Conservation (phyloP, 2,329 filamentous ascomycete species). For the Torrubiellomyces zombiae region DNA sequence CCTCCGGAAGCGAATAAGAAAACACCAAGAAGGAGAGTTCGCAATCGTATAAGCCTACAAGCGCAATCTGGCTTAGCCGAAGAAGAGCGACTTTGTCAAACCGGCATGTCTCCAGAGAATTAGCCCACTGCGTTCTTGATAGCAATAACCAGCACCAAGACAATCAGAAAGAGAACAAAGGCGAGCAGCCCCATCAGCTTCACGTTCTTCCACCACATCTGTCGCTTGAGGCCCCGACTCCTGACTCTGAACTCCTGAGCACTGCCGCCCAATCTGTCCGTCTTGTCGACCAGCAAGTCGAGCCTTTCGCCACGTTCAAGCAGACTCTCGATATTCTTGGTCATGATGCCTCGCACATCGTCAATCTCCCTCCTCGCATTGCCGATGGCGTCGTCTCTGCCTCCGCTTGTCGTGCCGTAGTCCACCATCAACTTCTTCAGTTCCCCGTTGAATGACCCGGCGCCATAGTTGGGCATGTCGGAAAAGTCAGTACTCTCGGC, state of each 20-base stretch:
- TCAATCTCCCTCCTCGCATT: conserved; percentile 85
- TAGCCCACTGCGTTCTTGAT: conserved; percentile 30
- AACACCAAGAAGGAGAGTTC: no score
- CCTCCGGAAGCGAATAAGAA: no score
- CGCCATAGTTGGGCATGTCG: conserved; percentile 74
- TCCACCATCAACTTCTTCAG: conserved; percentile 66
- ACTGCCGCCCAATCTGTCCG: conserved; percentile 73
- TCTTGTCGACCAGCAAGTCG: conserved; percentile 90
- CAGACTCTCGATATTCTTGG: conserved; percentile 80
- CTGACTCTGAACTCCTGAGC: conserved; percentile 82
- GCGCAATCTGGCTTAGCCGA: no score
- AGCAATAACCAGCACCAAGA: conserved; percentile 37
- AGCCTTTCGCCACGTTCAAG: conserved; percentile 85
- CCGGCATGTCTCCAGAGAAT: no score
- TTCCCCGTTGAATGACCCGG: conserved; percentile 68
- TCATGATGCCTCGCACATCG: conserved; percentile 85
- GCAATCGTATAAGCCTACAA: no score
- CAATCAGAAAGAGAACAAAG: conserved; percentile 47
- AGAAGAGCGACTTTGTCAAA: no score
- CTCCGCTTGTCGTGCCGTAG: conserved; percentile 62
- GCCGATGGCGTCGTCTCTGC: conserved; percentile 64
- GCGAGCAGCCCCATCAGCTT: conserved; percentile 73
- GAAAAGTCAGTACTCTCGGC: conserved; percentile 52
- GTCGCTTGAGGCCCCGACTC: conserved; percentile 68
- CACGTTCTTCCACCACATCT: conserved; percentile 99